Evolutionary conservation across 2,329 filamentous ascomycete genomes (phyloP), one percentile per base, ranked within the genome.

Genomic region (Microdochium trichocladiopsis): DNA sequence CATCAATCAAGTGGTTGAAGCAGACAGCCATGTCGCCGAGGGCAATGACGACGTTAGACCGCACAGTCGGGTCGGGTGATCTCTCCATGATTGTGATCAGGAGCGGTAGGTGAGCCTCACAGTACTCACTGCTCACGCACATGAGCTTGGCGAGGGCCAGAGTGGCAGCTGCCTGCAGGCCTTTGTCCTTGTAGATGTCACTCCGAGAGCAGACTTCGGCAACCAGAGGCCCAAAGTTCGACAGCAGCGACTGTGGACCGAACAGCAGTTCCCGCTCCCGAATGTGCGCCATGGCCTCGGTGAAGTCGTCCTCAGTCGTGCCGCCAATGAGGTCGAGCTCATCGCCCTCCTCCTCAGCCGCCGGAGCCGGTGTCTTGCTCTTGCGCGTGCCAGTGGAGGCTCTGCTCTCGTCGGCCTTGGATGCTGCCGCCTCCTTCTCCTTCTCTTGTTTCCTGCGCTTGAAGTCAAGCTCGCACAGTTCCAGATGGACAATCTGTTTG

Each of bases 21-120:
- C 92, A 96, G 22, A 99, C 94, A 0, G 95, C 95, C 94, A 99
- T 99, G 66, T 99, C 94, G 37, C 94, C 94, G 0, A 99, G 83
- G 0, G 94, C 93, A 60, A 99, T 95, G 18, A 99, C 95, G 10
- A 95, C 90, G 65, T 99, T 99, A 61, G 90, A 95, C 50, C 94
- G 86, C 37, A 95, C 93, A 18, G 92, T 95, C 1, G 95, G 88
- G 62, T 96, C 90, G 28, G 90, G 83, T 2, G 91, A 96, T 25
- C 91, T 86, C 72, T 99, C 94, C 77, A 99, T 92, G 62, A 99
- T 97, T 16, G 93, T 97, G 70, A 99, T 96, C 54, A 99, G 84
- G 2, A 99, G 84, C 5, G 90, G 88, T 12, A 99, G 79, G 64
- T 99, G 95, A 41, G 82, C 81, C 70, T 97, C 94, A 71, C 94